Evolutionary conservation across 2,329 filamentous ascomycete genomes (phyloP).

Genomic region (Fusarium nygamai): DNA sequence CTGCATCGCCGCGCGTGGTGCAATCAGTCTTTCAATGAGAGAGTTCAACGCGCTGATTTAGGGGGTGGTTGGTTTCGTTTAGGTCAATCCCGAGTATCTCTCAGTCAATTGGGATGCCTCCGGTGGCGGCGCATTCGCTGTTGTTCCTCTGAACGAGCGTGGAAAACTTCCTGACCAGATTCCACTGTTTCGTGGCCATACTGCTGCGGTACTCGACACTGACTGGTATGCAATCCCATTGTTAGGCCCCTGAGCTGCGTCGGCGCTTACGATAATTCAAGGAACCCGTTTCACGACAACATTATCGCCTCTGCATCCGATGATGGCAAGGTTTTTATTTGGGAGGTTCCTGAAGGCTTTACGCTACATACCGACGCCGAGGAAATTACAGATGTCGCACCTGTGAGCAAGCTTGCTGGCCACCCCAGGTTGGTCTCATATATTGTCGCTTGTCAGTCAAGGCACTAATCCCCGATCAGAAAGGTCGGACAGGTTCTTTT

Average conservation of each 20-base stretch:
- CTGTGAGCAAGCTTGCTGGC: conserved; percentile 82
- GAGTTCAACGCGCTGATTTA: conserved; percentile 40
- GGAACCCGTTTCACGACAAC: conserved; percentile 96
- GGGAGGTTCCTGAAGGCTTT: conserved; percentile 92
- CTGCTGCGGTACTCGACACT: conserved; percentile 93
- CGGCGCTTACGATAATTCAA: conserved; percentile 49
- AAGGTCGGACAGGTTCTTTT: conserved; percentile 99
- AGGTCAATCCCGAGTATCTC: conserved; percentile 96
- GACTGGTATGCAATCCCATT: conserved; percentile 76
- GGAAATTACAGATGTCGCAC: conserved; percentile 82
- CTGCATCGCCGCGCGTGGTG: conserved; percentile 58
- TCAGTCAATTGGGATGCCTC: conserved; percentile 98
- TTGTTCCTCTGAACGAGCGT: conserved; percentile 88
- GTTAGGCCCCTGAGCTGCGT: conserved; percentile 7
- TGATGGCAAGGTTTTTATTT: conserved; percentile 96
- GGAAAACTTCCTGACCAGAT: conserved; percentile 93
- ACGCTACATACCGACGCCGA: conserved; percentile 86
- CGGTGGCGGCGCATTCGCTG: conserved; percentile 95
- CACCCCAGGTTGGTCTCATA: conserved; percentile 76
- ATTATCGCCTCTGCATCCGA: conserved; percentile 94
- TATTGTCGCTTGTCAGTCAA: not conserved
- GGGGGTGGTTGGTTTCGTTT: conserved; percentile 39
- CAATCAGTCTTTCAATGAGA: conserved; percentile 21
- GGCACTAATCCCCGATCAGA: conserved; percentile 58
- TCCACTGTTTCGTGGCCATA: conserved; percentile 95